Base-by-base conservation (phyloP, 108 stramenopile genomes). In the Nitzschia palea region DNA sequence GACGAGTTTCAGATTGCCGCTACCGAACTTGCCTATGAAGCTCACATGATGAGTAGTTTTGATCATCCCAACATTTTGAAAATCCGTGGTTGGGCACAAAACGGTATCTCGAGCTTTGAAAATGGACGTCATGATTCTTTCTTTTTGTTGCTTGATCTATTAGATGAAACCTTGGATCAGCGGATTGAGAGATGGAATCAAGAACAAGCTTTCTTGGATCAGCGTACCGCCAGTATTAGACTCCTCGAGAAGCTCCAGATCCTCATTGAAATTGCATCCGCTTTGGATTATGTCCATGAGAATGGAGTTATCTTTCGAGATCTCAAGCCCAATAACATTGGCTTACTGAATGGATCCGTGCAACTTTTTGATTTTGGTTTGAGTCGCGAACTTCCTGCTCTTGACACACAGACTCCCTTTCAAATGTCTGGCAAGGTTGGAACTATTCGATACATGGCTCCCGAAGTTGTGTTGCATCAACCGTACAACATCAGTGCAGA, bases 291-390 rank as follows among this genome's bases (percentile, higher is more conserved):
- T 60, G 71, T 92, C 29, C 91, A 92, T 58, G 36, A 76, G 4
- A 60, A 84, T 47, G 57, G 65, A 15, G 84, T 92, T 33, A 64
- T 89, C 55, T 87, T 76, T 65, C 86, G 91, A 4, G 91, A 89
- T 65, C 50, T 87, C 55, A 91, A 91, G 62, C 80, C 82, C 1
- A 55, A 77, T 47, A 80, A 84, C 57, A 72, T 79, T 50, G 78
- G 83, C 9, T 77, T 84, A 8, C 36, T 60, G 4, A 8, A 58
- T 34, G 90, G 87, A 15, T 76, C 62, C 52, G 88, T 89, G 0
- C 87, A 93, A 62, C 77, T 94, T 12, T 87, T 90, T 50, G 93
- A 94, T 66, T 94, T 94, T 74, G 93, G 93, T 14, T 55, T 94
- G 15, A 76, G 78, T n/a, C 80, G 93, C 1, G 93, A 93, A 42